Evolutionary conservation across 1,284 basidiomycete species (phyloP).

Genomic region (Apiotrichum sp.): DNA sequence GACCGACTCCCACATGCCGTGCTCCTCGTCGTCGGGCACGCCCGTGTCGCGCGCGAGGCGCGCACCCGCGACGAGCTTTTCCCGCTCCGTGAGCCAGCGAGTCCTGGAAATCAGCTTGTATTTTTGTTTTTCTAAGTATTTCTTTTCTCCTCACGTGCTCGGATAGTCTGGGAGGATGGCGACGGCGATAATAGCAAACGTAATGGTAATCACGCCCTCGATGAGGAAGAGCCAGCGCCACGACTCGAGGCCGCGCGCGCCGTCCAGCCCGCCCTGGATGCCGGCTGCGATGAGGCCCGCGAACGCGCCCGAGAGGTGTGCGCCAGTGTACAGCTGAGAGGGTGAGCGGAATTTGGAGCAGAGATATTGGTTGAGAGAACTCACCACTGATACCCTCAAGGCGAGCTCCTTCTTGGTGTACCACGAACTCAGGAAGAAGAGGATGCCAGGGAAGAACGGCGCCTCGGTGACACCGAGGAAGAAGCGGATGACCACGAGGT

Average conservation of each 20-base stretch:
- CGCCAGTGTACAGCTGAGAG: slow-evolving; percentile 21
- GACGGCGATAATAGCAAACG: slow-evolving; percentile 7
- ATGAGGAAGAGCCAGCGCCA: slow-evolving; percentile 25
- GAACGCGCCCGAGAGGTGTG: slow-evolving; percentile 27
- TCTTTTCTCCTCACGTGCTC: not conserved
- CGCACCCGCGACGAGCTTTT: slow-evolving; percentile 13
- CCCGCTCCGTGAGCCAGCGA: slow-evolving; percentile 14
- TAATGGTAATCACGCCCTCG: slow-evolving; percentile 15
- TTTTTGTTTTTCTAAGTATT: no score
- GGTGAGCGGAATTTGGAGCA: no score
- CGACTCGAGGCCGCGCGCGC: slow-evolving; percentile 11
- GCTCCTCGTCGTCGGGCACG: slow-evolving; percentile 12
- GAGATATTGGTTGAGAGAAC: not conserved
- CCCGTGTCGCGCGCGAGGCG: slow-evolving; percentile 17
- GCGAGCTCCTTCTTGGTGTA: slow-evolving; percentile 23
- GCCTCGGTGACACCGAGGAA: slow-evolving; percentile 28
- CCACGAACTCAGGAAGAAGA: slow-evolving; percentile 24
- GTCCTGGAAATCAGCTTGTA: not conserved
- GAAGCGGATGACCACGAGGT: slow-evolving; percentile 26
- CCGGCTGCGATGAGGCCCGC: slow-evolving; percentile 31
- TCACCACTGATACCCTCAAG: not conserved
- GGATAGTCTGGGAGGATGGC: slow-evolving; percentile 20
- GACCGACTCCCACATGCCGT: slow-evolving; percentile 4
- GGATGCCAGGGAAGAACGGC: slow-evolving; percentile 33
- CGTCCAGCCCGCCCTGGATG: slow-evolving; percentile 17